Base-by-base conservation (phyloP, 306 rosid species). In the Pterocarpus santalinus region DNA sequence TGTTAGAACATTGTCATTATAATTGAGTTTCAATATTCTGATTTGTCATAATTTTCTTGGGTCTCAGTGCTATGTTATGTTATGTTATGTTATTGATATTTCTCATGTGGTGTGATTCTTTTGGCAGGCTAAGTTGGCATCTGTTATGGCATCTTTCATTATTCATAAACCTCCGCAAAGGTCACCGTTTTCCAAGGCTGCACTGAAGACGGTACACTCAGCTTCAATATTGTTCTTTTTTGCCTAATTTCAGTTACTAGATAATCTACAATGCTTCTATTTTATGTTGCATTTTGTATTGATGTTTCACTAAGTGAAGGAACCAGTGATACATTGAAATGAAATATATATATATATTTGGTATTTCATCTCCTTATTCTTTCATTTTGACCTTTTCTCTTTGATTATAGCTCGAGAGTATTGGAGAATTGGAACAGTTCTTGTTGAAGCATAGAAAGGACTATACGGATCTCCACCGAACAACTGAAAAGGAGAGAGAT, bases 401-500 rank as follows among this genome's bases (percentile, higher is more conserved):
- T 65, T 89, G 70, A 69, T 67, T 82, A 13, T 83, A 95, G 99
- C 92, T 93, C 1, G 96, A 93, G 84, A 90, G 93, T 82, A 95
- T 95, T 72, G 92, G 85, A 77, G 92, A 97, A 76, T 81, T 93
- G 77, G 93, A 93, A 56, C 90, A 86, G 74, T 93, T 95, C 82
- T 77, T 95, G 90, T 69, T 87, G 82, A 93, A 89, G 83, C 99
- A 95, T 78, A 88, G 94, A 64, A 95, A 95, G 89, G 99, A 95
- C 83, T 95, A 93, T 53, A 90, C 92, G 2, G 99, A 95, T 89
- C 81, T 87, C 83, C 93, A 92, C 86, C 99, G 98, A 66, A 90
- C 98, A 2, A 91, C 98, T 77, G 97, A 93, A 79, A 89, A 90
- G 66, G 99, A 95, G 86, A 91, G 98, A 88, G 99, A 95, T 75